Base-by-base conservation (phyloP, 2,329 filamentous ascomycete genomes). In the Colletotrichum sp. region DNA sequence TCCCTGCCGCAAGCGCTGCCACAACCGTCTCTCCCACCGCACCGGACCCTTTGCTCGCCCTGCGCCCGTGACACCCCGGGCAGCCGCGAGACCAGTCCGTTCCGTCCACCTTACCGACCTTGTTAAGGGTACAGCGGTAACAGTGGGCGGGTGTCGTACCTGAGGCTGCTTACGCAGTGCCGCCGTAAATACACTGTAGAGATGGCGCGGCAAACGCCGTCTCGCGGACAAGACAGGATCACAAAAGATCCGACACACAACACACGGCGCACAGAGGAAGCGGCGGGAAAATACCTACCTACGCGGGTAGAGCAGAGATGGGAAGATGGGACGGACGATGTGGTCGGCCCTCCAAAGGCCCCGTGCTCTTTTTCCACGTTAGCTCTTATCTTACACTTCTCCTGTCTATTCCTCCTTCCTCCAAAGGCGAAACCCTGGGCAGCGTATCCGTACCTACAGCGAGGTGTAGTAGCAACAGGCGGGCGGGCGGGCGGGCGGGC, bases 1-100 rank as follows among this genome's bases (percentile, higher is more conserved):
- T 48, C 73, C 73, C 70, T 75, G 70, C 63, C 48, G 30, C 58
- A 65, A 72, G 62, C 28, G 69, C 73, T 73, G 69, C 70, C 63
- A 75, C 73, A 73, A 69, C 70, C 63, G 73, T 73, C 32, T 66
- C 63, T 63, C 63, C 62, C 62, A 72, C 62, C 69, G 63, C 56
- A 73, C 73, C 63, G 64, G 73, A 69, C 73, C 70, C 73, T 69
- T 59, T 71, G 32, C 38, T 34, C 48, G 69, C n/a, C 43, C 59
- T 68, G 69, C 73, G 73, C 55, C 73, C 69, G 63, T 36, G 56
- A 68, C 69, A 58, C 64, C 69, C 64, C 59, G 58, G 63, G 43
- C 56, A n/a, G 58, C 30, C 36, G 18, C 38, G 21, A 34, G 48
- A 56, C n/a, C 43, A 52, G 16, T 52, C n/a, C 43, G 43, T 52